Percentiles rank a stretch among this genome's conserved stretches.
Evolutionary conservation across 208 protist genomes (phyloP).

Genomic region (Trypanosomatidae sp.): DNA sequence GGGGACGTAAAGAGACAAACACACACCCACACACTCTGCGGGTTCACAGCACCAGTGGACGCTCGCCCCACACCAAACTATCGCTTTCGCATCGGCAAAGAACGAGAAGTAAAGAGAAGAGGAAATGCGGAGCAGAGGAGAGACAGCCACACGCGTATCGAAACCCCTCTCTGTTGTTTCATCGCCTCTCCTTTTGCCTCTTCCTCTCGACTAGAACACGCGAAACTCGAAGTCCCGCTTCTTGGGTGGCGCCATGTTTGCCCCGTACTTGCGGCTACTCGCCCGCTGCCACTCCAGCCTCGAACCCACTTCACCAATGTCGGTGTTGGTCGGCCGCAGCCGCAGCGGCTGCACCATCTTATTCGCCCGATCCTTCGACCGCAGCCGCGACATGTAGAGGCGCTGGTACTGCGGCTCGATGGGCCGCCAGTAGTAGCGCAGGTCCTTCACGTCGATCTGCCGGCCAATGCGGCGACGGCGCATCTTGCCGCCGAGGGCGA

Average conservation of each 20-base stretch:
- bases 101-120: too few relatives aligned
- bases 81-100: too few relatives aligned
- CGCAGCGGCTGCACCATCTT: conserved; percentile 55
- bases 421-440: conserved; percentile 89
- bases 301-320: conserved; percentile 62
- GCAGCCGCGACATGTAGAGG: conserved; percentile 87
- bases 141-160: conserved; percentile 4
- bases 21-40: too few relatives aligned
- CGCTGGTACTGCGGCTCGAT: conserved; percentile 92
- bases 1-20: too few relatives aligned
- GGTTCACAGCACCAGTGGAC: too few relatives aligned
- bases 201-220: too few relatives aligned
- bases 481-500: conserved; percentile 91
- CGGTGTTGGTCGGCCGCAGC: conserved; percentile 65
- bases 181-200: too few relatives aligned
- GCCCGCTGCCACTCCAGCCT: conserved; percentile 76
- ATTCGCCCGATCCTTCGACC: conserved; percentile 67
- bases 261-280: conserved; percentile 73
- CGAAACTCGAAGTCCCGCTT: conserved; percentile 85
- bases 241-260: conserved; percentile 65
- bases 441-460: conserved; percentile 88
- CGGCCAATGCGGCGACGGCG: conserved; percentile 83
- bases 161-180: too few relatives aligned
- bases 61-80: too few relatives aligned
- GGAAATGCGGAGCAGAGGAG: too few relatives aligned